phyloP scores from a whole-genome alignment of 257 asterid genomes.

The Echites panduratus region DNA sequence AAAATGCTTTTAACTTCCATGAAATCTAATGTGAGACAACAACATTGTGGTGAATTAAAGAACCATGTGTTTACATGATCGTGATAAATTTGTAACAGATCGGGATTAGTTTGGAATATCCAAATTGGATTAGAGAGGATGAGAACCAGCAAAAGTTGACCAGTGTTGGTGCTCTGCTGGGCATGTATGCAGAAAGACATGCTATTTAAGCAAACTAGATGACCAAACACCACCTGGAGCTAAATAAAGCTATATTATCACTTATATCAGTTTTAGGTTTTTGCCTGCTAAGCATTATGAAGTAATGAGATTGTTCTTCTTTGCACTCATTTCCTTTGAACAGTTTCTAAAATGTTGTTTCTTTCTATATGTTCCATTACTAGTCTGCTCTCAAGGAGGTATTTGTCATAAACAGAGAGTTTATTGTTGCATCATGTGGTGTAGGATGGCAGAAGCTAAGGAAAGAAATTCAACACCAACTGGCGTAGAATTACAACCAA shows the following conservation, averaged over 20 bases:
- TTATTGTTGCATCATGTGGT: slow-evolving; percentile 9
- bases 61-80: background rate
- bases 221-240: background rate
- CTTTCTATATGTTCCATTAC: background rate
- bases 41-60: background rate
- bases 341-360: background rate
- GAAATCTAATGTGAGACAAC: background rate
- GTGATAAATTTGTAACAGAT: background rate
- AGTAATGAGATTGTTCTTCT: background rate
- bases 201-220: background rate
- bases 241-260: background rate
- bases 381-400: background rate
- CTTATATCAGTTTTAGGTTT: background rate
- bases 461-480: slow-evolving; percentile 61
- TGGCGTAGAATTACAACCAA: slow-evolving; percentile 37
- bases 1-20: background rate
- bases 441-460: slow-evolving; percentile 92
- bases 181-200: background rate
- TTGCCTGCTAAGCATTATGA: background rate
- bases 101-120: background rate
- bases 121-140: background rate
- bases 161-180: background rate
- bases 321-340: background rate
- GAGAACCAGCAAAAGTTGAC: background rate
- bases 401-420: background rate